These are phyloP conservation scores for Naumovozyma baii DNA, from an alignment of 805 yeast species.

Conservation along the genomic window DNA sequence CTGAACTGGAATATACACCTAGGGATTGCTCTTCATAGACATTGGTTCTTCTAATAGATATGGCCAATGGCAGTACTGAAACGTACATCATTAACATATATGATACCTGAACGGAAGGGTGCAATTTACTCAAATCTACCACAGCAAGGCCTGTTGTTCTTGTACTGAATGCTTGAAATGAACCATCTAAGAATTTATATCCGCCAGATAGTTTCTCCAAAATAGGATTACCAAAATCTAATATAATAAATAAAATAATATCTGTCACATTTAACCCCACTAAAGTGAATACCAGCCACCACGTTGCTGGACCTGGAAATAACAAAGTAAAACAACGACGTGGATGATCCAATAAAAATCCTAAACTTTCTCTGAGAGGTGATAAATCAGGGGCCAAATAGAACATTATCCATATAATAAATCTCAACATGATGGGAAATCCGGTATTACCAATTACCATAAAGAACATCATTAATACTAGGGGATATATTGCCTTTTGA, in stretches of 20 bases:
- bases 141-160: constrained; percentile 87
- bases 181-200: constrained; percentile 63
- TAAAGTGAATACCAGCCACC: constrained; percentile 80
- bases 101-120: constrained; percentile 86
- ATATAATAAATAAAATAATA: constrained; percentile 63
- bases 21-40: constrained; percentile 94
- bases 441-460: constrained; percentile 91
- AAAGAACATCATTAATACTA: constrained; percentile 54
- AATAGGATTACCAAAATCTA: constrained; percentile 51
- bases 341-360: constrained; percentile 85
- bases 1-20: constrained; percentile 49
- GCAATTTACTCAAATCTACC: constrained; percentile 55
- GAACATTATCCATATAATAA: constrained; percentile 69
- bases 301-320: constrained; percentile 85
- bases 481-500: constrained; percentile 49
- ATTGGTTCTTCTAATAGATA: constrained; percentile 88
- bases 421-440: constrained; percentile 73
- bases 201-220: constrained; percentile 50
- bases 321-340: constrained; percentile 88
- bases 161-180: constrained; percentile 83
- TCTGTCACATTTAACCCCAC: constrained; percentile 66
- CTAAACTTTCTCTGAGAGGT: constrained; percentile 57
- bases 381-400: constrained; percentile 57
- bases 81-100: constrained; percentile 96
- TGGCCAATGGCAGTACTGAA: constrained; percentile 90